Base-by-base conservation (phyloP, 306 rosid genomes). In the Medicago arabica region DNA sequence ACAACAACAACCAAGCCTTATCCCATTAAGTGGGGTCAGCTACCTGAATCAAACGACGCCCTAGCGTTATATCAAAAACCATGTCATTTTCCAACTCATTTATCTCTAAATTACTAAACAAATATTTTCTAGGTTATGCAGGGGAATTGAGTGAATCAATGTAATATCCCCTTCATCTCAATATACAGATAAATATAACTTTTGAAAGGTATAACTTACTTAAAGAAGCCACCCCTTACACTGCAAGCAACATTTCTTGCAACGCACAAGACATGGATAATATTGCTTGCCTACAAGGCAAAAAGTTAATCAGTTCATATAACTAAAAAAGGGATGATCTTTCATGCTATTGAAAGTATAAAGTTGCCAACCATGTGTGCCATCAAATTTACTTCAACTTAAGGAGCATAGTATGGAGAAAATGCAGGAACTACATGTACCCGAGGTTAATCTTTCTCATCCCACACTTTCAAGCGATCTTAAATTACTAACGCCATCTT, bases 381-480 rank as follows among this genome's bases (percentile, higher is more conserved):
- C 75, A 79, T 67, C 71, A 61, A 54, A 59, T 71, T 71, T 86
- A 95, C 99, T 79, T 95, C 99, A 71, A 98, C 97, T 82, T 90
- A 96, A 82, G 97, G 99, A 74, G 97, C 96, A 78, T 89, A 92
- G 84, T 95, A 95, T 43, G 99, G 99, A 34, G 99, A 93, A 89
- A 92, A 95, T 69, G 98, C 99, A 83, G 99, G 99, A 66, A 95
- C 99, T 71, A 95, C 99, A 74, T 95, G 99, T 69, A 95, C 99
- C 78, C 98, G 86, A 17, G 99, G 90, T 86, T 95, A 98, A 81
- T 95, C 99, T 79, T 79, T 92, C 82, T 95, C 99, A 83, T 95
- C 97, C 99, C 99, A 95, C 54, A 95, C 99, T 88, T 90, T 95
- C 91, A 92, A 87, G 83, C 99, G 99, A 87, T 95, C 99, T 75